These are phyloP conservation scores for Astragalus glycyphyllos DNA, from an alignment of 306 rosid genomes.

Conservation along the genomic window DNA sequence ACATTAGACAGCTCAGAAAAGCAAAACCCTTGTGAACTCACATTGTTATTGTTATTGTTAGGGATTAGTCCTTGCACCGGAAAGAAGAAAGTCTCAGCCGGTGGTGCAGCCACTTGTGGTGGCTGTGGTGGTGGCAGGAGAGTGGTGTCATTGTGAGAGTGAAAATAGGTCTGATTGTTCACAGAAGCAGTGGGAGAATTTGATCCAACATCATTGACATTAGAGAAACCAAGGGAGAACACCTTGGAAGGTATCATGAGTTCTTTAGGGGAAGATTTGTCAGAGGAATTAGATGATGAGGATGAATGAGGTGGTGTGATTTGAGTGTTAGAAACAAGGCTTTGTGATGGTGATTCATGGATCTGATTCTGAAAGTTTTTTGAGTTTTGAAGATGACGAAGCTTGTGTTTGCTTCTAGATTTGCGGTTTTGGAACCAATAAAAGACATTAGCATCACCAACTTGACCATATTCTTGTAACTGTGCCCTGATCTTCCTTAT, in stretches of 20 bases:
- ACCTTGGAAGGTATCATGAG: slow-evolving; percentile 41
- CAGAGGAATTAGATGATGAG: slow-evolving; percentile 71
- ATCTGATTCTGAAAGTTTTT: slow-evolving; percentile 42
- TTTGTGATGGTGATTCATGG: slow-evolving; percentile 42
- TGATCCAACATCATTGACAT: slow-evolving; percentile 49
- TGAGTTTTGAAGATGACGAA: slow-evolving; percentile 80
- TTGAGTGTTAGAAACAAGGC: slow-evolving; percentile 31
- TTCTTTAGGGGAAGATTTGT: slow-evolving; percentile 68
- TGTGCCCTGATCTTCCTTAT: slow-evolving; percentile 89
- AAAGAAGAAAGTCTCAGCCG: slow-evolving; percentile 57
- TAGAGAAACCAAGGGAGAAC: slow-evolving; percentile 59
- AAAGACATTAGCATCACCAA: slow-evolving; percentile 95
- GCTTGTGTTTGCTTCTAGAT: slow-evolving; percentile 97
- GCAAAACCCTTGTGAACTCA: slow-evolving; percentile 64
- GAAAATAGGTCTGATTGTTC: slow-evolving; percentile 60
- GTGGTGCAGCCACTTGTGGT: not conserved
- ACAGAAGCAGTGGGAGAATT: slow-evolving; percentile 63
- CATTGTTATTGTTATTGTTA: slow-evolving; percentile 6
- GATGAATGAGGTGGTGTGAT: slow-evolving; percentile 2
- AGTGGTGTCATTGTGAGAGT: slow-evolving; percentile 42
- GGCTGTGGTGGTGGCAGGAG: slow-evolving; percentile 27
- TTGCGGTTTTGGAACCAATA: slow-evolving; percentile 98
- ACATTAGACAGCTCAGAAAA: slow-evolving; percentile 70
- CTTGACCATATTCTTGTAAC: slow-evolving; percentile 92
- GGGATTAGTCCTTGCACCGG: slow-evolving; percentile 45